phyloP scores from a whole-genome alignment of 345 rosid genomes.

The Rhizophora mangle region DNA sequence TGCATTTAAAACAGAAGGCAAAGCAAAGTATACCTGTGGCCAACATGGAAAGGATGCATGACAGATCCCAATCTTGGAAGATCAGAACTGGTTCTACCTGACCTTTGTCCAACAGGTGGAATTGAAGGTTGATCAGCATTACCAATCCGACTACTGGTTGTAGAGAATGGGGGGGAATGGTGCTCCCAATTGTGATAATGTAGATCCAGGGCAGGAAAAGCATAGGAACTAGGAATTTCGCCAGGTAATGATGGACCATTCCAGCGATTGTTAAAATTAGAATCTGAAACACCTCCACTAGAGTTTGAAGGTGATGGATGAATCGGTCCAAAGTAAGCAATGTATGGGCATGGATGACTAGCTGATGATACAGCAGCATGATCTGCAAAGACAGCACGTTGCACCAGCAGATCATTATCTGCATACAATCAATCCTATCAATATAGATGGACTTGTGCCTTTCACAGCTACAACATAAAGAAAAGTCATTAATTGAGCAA shows the following conservation, averaged over 20 bases:
- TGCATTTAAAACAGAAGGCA: neutral
- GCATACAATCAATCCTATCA: constrained; percentile 13
- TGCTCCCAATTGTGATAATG: constrained; percentile 74
- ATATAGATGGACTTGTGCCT: constrained; percentile 10
- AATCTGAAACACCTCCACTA: constrained; percentile 57
- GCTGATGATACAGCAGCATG: constrained; percentile 66
- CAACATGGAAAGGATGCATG: constrained; percentile 67
- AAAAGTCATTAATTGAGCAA: constrained; percentile 15
- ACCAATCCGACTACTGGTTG: constrained; percentile 48
- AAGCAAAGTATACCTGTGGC: constrained; percentile 59
- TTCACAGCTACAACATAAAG: constrained; percentile 1
- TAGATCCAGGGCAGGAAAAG: constrained; percentile 68
- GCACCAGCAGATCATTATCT: constrained; percentile 55
- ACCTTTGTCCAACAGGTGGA: constrained; percentile 55
- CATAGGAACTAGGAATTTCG: constrained; percentile 69
- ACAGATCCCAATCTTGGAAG: constrained; percentile 67
- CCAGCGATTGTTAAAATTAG: constrained; percentile 67
- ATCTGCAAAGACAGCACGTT: constrained; percentile 65
- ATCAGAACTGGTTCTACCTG: constrained; percentile 58
- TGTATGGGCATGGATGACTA: constrained; percentile 83
- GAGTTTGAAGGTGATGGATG: constrained; percentile 77
- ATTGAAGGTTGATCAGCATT: constrained; percentile 57
- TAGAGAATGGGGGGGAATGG: constrained; percentile 61
- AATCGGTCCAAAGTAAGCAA: constrained; percentile 82
- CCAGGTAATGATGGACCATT: constrained; percentile 65